A percentile compares a stretch with the other conserved stretches of the same genome.
phyloP scores from a whole-genome alignment of 192 early-diverging fungal species.

The Spinellus fusiger region DNA sequence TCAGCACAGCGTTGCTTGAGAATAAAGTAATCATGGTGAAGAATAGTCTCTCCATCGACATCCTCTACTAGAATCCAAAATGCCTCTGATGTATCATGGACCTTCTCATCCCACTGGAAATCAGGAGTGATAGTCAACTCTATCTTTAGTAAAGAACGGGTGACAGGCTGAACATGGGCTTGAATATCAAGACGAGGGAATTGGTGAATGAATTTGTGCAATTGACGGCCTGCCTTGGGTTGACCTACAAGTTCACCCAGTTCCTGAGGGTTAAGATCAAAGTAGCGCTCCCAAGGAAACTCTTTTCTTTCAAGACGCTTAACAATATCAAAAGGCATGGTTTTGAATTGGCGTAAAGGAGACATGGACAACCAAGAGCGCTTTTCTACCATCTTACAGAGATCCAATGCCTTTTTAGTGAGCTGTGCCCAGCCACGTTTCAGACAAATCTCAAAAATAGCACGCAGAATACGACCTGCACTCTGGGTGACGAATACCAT shows the following conservation, averaged over 20 bases:
- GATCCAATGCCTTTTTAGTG: slow-evolving; percentile 78
- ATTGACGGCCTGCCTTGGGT: slow-evolving; percentile 82
- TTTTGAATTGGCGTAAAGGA: slow-evolving; percentile 89
- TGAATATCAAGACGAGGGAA: slow-evolving; percentile 90
- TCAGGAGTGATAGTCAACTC: slow-evolving; percentile 91
- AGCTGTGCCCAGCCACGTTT: slow-evolving; percentile 91
- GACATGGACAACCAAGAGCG: slow-evolving; percentile 93
- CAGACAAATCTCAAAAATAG: slow-evolving; percentile 95
- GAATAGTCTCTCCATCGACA: slow-evolving; percentile 81
- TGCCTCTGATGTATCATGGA: slow-evolving; percentile 75
- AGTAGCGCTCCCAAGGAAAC: slow-evolving; percentile 91
- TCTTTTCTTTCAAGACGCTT: slow-evolving; percentile 88
- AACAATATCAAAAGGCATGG: slow-evolving; percentile 75
- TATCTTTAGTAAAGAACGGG: slow-evolving; percentile 83
- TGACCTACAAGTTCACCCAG: slow-evolving; percentile 85
- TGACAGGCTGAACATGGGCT: slow-evolving; percentile 90
- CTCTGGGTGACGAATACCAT: slow-evolving; percentile 98
- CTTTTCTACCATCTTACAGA: slow-evolving; percentile 98
- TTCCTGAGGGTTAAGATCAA: slow-evolving; percentile 87
- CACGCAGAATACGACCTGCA: slow-evolving; percentile 87
- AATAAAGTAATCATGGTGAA: slow-evolving; percentile 89
- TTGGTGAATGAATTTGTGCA: slow-evolving; percentile 87
- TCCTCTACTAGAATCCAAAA: slow-evolving; percentile 98
- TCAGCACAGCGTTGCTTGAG: slow-evolving; percentile 77
- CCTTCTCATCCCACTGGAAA: slow-evolving; percentile 90